Base-by-base conservation (phyloP, 495 filamentous ascomycete genomes). In the Polyplosphaeria fusca region DNA sequence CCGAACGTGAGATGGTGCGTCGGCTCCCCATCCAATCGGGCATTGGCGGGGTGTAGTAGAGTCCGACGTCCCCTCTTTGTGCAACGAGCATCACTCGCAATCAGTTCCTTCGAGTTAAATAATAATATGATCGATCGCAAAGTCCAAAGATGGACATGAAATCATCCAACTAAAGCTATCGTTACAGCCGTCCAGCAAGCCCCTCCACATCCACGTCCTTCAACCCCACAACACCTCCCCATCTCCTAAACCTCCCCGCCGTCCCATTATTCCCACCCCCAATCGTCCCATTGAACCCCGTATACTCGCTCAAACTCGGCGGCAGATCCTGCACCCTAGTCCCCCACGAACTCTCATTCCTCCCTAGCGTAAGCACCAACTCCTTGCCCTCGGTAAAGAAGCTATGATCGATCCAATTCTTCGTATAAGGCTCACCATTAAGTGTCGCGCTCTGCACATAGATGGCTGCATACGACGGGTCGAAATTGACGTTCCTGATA, bases 401-500 rank as follows among this genome's bases (percentile, higher is more conserved):
- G 42, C 72, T 71, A 69, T 82, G 79, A 2, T 71, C 69, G 23
- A 82, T 73, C 79, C 79, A 82, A 49, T 80, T 82, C 67, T 76
- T 78, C 3, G 74, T 77, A 71, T 78, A 81, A 0, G 66, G 37
- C 56, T 74, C 62, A 0, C 76, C 78, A 63, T 82, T 70, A 28
- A 77, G 65, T 26, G 68, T 82, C 3, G 71, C 78, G 30, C 68
- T 77, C 55, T 82, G 79, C 22, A 82, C 78, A 53, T 75, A 81
- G 12, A 75, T 65, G 20, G 73, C 70, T 46, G 76, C 54, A 40
- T 89, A 88, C 1, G 50, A 72, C 0, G 83, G 70, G 54, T 90
- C 86, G 62, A 88, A 88, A 42, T 82, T 82, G 2, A 79, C 65
- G 20, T 78, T 81, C 5, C 74, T 68, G 3, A 91, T 68, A 0